Evolutionary conservation across 495 filamentous ascomycete species (phyloP).

Genomic region (Penicillium psychrofluorescens): DNA sequence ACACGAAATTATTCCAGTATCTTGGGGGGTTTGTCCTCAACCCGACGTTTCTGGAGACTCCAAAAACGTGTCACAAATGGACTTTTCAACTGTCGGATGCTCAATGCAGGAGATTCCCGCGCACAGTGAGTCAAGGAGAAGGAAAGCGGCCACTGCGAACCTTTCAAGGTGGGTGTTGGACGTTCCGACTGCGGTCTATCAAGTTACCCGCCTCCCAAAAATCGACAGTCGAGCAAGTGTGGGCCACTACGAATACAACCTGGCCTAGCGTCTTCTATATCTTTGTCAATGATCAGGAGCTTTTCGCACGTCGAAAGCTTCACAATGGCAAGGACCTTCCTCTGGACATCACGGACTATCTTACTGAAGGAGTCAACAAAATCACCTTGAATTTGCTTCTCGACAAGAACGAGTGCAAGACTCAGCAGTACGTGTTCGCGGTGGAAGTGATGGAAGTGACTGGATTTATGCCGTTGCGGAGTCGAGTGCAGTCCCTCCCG

Average conservation of each 20-base stretch:
- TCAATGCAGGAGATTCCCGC: slow-evolving; percentile 15
- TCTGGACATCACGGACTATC: slow-evolving; percentile 56
- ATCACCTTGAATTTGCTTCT: slow-evolving; percentile 48
- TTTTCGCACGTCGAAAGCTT: slow-evolving; percentile 54
- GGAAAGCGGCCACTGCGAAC: slow-evolving; percentile 8
- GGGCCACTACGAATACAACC: slow-evolving; percentile 52
- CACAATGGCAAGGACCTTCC: slow-evolving; percentile 71
- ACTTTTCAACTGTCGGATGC: slow-evolving; percentile 14
- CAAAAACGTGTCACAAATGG: slow-evolving; percentile 19
- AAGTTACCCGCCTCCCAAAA: slow-evolving; percentile 10
- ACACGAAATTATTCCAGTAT: slow-evolving; percentile 36
- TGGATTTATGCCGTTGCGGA: slow-evolving; percentile 42
- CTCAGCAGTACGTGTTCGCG: slow-evolving; percentile 44
- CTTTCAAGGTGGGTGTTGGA: slow-evolving; percentile 21
- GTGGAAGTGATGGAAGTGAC: slow-evolving; percentile 55
- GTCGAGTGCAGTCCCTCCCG: slow-evolving; percentile 20
- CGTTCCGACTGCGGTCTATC: slow-evolving; percentile 40
- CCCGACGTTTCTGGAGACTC: slow-evolving; percentile 25
- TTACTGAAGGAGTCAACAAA: slow-evolving; percentile 48
- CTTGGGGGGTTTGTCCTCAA: slow-evolving; percentile 32
- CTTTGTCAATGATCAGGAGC: slow-evolving; percentile 51
- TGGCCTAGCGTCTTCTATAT: slow-evolving; percentile 74
- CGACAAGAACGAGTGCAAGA: slow-evolving; percentile 22
- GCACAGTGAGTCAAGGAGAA: background rate
- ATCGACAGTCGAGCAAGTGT: slow-evolving; percentile 31